Evolutionary conservation across 1,284 basidiomycete genomes (phyloP).

Genomic region (Moniliophthora roreri): DNA sequence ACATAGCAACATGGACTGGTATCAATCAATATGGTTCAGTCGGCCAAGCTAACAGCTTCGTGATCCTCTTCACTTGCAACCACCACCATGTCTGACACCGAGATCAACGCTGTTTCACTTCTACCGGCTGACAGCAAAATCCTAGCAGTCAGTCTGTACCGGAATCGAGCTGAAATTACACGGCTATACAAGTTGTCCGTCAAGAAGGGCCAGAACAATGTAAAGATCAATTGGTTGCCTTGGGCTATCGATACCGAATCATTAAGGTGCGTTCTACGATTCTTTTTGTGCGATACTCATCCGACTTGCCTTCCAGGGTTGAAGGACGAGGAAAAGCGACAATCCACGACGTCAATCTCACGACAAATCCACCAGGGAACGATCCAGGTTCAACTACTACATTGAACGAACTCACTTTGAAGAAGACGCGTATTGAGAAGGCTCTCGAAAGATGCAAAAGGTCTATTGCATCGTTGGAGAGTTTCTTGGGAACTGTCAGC

Average conservation of each 20-base stretch:
- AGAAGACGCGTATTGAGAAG: conserved; percentile 20
- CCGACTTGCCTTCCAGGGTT: conserved; percentile 11
- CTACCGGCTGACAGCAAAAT: conserved; percentile 27
- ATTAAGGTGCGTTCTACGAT: conserved; percentile 27
- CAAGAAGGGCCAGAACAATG: conserved; percentile 33
- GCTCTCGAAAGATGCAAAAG: conserved; percentile 24
- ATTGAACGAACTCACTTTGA: conserved; percentile 21
- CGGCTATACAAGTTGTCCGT: conserved; percentile 31
- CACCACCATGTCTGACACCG: too few relatives aligned
- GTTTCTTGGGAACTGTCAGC: conserved; percentile 22
- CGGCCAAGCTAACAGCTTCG: too few relatives aligned
- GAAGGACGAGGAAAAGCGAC: conserved; percentile 21
- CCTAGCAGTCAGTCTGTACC: conserved; percentile 31
- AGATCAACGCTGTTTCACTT: not conserved
- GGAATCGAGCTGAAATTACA: conserved; percentile 28
- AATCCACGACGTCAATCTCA: conserved; percentile 20
- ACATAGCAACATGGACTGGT: too few relatives aligned
- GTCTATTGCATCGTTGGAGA: conserved; percentile 19
- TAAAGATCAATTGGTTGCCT: conserved; percentile 32
- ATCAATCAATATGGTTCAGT: too few relatives aligned
- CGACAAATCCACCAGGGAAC: not conserved
- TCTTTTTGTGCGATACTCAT: not conserved
- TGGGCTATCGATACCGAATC: conserved; percentile 32
- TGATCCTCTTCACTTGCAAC: too few relatives aligned
- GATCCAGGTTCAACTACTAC: not conserved